These are phyloP conservation scores for Agaricales sp. DNA, from an alignment of 1,284 basidiomycete genomes.

Conservation along the genomic window DNA sequence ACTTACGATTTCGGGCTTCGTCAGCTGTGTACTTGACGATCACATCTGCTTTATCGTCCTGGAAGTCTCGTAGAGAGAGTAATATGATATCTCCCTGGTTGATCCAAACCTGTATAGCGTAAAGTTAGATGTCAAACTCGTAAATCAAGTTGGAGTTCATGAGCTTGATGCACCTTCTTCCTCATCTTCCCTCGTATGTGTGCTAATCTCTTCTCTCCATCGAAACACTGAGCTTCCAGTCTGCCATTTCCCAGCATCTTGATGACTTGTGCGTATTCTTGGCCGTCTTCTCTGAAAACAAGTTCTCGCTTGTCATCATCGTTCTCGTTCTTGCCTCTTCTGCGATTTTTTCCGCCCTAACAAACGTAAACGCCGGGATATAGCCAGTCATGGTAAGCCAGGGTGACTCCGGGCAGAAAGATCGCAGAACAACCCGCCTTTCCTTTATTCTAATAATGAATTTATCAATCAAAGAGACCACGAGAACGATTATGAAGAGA, in stretches of 20 bases:
- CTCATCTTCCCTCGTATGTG: slow-evolving; percentile 99
- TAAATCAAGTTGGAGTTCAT: slow-evolving; percentile 2
- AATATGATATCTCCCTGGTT: slow-evolving; percentile 98
- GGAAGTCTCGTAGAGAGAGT: slow-evolving; percentile 95
- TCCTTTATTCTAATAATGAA: slow-evolving; percentile 59
- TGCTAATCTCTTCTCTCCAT: slow-evolving; percentile 95
- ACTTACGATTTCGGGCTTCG: slow-evolving; percentile 76
- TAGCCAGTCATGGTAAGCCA: slow-evolving; percentile 1
- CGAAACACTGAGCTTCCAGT: slow-evolving; percentile 95
- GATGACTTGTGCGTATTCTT: slow-evolving; percentile 97
- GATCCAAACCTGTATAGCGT: slow-evolving; percentile 85
- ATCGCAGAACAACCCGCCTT: slow-evolving; percentile 38
- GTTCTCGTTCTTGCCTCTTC: slow-evolving; percentile 99
- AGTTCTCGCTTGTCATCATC: slow-evolving; percentile 98
- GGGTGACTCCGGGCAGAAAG: background rate
- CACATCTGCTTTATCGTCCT: slow-evolving; percentile 98
- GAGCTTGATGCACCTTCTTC: slow-evolving; percentile 74
- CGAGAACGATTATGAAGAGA: too few species aligned
- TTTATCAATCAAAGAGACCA: slow-evolving; percentile 13
- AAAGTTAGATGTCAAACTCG: background rate
- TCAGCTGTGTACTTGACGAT: slow-evolving; percentile 99
- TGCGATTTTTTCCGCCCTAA: slow-evolving; percentile 97
- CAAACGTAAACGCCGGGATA: slow-evolving; percentile 6
- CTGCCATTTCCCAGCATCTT: slow-evolving; percentile 99
- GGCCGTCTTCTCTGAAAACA: slow-evolving; percentile 97